Conservation (phyloP, 345 rosid species). For the Alliaria petiolata region DNA sequence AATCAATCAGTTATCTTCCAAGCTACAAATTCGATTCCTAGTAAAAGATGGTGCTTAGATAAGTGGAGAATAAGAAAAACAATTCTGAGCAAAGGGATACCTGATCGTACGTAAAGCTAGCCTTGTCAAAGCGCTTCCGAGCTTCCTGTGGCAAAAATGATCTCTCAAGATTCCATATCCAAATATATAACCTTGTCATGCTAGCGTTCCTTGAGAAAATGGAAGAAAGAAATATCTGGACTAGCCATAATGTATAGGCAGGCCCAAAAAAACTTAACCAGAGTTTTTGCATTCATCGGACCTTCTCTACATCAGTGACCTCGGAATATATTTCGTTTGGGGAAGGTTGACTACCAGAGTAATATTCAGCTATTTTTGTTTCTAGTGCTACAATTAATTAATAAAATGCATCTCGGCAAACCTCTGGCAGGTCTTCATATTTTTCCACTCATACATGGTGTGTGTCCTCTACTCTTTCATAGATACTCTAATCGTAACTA, state of each 20-base stretch:
- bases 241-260: slow-evolving; percentile 1
- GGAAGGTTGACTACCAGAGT: neutral
- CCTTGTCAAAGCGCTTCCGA: slow-evolving; percentile 93
- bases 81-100: slow-evolving; percentile 32
- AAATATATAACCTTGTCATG: slow-evolving; percentile 9
- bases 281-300: neutral
- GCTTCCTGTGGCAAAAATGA: slow-evolving; percentile 72
- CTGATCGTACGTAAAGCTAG: slow-evolving; percentile 93
- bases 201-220: neutral
- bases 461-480: neutral
- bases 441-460: neutral
- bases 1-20: neutral
- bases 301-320: neutral
- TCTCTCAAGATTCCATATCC: slow-evolving; percentile 21
- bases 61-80: slow-evolving; percentile 5
- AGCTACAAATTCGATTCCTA: slow-evolving; percentile 2
- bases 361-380: neutral
- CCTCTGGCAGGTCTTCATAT: slow-evolving; percentile 4
- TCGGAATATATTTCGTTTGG: neutral
- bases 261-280: neutral
- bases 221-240: slow-evolving; percentile 4
- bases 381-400: neutral
- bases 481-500: neutral
- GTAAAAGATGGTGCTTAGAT: neutral
- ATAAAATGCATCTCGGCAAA: neutral